Evolutionary conservation across 2,329 filamentous ascomycete species (phyloP), one percentile per base, ranked within the genome.

Genomic region (Botrytis fragariae): DNA sequence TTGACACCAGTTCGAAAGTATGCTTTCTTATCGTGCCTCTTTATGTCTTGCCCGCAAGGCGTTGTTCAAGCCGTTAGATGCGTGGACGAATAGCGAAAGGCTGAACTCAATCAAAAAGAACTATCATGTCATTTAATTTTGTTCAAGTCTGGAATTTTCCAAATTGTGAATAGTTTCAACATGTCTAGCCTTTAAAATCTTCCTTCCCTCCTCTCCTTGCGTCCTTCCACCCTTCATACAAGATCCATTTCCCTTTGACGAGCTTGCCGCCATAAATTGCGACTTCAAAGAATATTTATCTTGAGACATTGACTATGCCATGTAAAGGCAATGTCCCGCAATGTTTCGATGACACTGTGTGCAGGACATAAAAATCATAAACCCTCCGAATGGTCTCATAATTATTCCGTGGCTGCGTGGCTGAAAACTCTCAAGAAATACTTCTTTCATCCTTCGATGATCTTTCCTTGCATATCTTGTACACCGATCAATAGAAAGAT

Each of bases 381-480:
- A 57, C 29, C 14, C 10, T 57, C 65, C 65, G 65, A 68, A 35
- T 42, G 45, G 48, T 12, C 18, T 37, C n/a, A 18, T 57, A 57
- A 29, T 57, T 57, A 18, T 29, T 20, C 25, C 45, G 64, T 54
- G 45, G 64, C 45, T 54, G 32, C 45, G 64, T 68, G 64, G 65
- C 65, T 42, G 25, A 42, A 35, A 32, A 20, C 45, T 54, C 9
- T 68, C 45, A 42, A 22, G n/a, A 57, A 20, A 42, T 25, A 29
- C 48, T 42, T 64, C 61, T 64, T 64, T 32, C 39, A 64, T 64
- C 20, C 61, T 64, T 68, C 65, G 25, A 42, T 57, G n/a, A n/a
- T 57, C 35, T 42, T 68, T n/a, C 48, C 48, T 29, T 68, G 48
- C 48, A 57, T 42, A 32, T 42, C 48, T 64, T 42, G n/a, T 57